Conservation (phyloP, 2,329 filamentous ascomycete species). For the Drechslerella dactyloides region DNA sequence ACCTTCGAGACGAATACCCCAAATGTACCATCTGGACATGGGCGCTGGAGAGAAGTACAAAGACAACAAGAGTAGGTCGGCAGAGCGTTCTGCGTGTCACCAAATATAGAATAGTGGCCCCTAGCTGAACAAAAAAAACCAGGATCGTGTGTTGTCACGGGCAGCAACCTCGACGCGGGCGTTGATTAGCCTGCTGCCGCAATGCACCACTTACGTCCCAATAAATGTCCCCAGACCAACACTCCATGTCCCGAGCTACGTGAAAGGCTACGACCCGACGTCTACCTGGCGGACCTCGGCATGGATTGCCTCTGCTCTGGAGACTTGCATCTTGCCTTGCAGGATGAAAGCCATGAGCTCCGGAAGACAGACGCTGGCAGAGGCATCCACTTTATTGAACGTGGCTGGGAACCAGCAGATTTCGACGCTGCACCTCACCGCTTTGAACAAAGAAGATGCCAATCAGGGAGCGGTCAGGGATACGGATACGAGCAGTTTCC, state of each 20-base stretch:
- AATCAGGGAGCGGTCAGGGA: constrained; percentile 24
- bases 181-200: constrained; percentile 34
- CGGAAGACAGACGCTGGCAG: constrained; percentile 24
- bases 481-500: constrained; percentile 18
- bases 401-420: constrained; percentile 44
- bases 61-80: constrained; percentile 63
- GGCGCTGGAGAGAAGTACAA: constrained; percentile 72
- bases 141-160: constrained; percentile 38
- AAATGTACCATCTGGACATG: constrained; percentile 88
- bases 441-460: constrained; percentile 10
- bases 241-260: constrained; percentile 26
- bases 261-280: constrained; percentile 32
- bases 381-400: constrained; percentile 32
- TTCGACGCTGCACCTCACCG: constrained; percentile 33
- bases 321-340: constrained; percentile 35
- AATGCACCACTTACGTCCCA: constrained; percentile 43
- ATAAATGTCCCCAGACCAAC: constrained; percentile 41
- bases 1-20: constrained; percentile 79
- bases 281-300: constrained; percentile 43
- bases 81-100: not conserved
- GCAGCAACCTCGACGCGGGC: constrained; percentile 29
- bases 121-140: constrained; percentile 30
- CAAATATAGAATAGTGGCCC: constrained; percentile 19
- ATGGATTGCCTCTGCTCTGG: constrained; percentile 33
- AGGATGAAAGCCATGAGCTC: constrained; percentile 31